Evolutionary conservation across 2,329 filamentous ascomycete genomes (phyloP).

Genomic region (Calonectria pseudoreteaudii): DNA sequence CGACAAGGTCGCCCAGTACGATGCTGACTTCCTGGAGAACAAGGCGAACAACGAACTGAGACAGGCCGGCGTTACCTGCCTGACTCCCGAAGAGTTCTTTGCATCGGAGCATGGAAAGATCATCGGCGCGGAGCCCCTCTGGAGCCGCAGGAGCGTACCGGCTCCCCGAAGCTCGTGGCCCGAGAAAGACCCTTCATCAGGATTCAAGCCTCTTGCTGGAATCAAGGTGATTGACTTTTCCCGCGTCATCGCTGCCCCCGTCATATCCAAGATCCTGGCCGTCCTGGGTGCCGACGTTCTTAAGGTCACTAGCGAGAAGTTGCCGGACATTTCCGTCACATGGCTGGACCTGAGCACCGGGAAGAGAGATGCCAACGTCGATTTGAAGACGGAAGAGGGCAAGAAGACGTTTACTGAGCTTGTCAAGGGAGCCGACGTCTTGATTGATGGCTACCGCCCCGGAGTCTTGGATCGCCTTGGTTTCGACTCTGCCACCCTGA

Average conservation of each 20-base stretch:
- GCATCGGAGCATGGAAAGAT: constrained; percentile 36
- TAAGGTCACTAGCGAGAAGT: constrained; percentile 45
- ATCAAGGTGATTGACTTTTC: constrained; percentile 51
- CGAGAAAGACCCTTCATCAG: constrained; percentile 9
- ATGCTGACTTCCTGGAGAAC: constrained; percentile 45
- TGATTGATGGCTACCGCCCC: constrained; percentile 51
- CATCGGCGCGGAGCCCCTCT: constrained; percentile 10
- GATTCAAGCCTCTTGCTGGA: constrained; percentile 45
- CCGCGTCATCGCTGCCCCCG: constrained; percentile 50
- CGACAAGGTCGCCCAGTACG: constrained; percentile 38
- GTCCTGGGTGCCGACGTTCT: constrained; percentile 50
- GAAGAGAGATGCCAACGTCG: constrained; percentile 47
- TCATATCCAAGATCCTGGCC: constrained; percentile 47
- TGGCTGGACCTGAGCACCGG: constrained; percentile 50
- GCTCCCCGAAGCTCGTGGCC: constrained; percentile 33
- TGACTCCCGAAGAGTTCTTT: constrained; percentile 49
- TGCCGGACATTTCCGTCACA: constrained; percentile 47
- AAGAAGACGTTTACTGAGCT: constrained; percentile 34
- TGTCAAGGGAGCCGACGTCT: constrained; percentile 47
- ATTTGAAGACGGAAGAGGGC: constrained; percentile 46
- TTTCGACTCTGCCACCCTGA: constrained; percentile 37
- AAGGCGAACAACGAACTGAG: constrained; percentile 48
- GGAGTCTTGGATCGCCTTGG: constrained; percentile 46
- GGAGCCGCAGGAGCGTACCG: constrained; percentile 23
- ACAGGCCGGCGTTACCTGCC: constrained; percentile 47